Evolutionary conservation across 805 yeast genomes (phyloP).

Genomic region (Metschnikowia lochheadii): DNA sequence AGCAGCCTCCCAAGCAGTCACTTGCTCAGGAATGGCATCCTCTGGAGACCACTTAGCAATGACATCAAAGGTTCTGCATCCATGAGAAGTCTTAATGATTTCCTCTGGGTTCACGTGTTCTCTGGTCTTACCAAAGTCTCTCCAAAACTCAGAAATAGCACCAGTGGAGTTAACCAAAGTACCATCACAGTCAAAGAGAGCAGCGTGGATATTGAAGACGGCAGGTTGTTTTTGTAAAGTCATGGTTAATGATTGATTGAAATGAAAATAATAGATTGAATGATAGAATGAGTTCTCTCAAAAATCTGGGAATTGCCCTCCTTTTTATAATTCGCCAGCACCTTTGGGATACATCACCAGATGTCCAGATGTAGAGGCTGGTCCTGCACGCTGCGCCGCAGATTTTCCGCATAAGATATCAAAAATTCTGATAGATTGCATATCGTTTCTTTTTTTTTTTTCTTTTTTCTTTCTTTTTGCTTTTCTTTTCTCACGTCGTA

Average conservation of each 20-base stretch:
- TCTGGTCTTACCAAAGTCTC: slow-evolving; percentile 61
- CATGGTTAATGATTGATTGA: slow-evolving; percentile 7
- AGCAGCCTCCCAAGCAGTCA: slow-evolving; percentile 60
- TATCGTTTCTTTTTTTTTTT: background rate
- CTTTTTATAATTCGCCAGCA: background rate
- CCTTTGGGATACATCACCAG: background rate
- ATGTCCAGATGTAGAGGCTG: background rate
- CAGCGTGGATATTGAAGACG: slow-evolving; percentile 41
- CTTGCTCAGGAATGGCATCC: slow-evolving; percentile 62
- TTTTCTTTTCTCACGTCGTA: slow-evolving; percentile 1
- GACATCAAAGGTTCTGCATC: slow-evolving; percentile 79
- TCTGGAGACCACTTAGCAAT: slow-evolving; percentile 72
- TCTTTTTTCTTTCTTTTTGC: background rate
- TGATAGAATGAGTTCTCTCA: background rate
- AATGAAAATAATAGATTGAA: background rate
- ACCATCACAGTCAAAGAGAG: slow-evolving; percentile 82
- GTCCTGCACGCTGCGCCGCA: slow-evolving; percentile 4
- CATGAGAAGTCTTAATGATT: slow-evolving; percentile 73
- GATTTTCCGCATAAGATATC: slow-evolving; percentile 2
- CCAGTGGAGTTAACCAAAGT: slow-evolving; percentile 80
- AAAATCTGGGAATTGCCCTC: background rate
- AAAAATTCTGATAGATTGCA: background rate
- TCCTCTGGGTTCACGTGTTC: slow-evolving; percentile 66
- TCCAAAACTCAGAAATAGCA: slow-evolving; percentile 82
- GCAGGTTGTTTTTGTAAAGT: slow-evolving; percentile 36